Evolutionary conservation across 1,139 yeast genomes (phyloP).

Genomic region (Candida dubliniensis): DNA sequence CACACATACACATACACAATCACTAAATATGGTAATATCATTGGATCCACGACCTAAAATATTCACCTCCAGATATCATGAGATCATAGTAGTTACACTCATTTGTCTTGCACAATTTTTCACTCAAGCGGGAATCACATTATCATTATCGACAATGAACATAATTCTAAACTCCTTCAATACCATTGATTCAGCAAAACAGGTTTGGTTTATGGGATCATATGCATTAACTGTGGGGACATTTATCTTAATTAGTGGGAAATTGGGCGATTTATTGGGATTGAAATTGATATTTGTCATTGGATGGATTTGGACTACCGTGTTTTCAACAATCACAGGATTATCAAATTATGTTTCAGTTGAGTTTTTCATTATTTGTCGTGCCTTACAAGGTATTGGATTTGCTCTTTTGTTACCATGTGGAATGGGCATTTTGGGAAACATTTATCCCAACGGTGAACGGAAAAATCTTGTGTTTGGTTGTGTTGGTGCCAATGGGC

Average conservation of each 20-base stretch:
- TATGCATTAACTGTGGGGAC: slow-evolving; percentile 58
- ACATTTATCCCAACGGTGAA: slow-evolving; percentile 44
- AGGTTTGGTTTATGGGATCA: slow-evolving; percentile 59
- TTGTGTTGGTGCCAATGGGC: slow-evolving; percentile 54
- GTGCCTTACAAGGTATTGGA: slow-evolving; percentile 59
- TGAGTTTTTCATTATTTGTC: slow-evolving; percentile 47
- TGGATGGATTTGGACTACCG: slow-evolving; percentile 46
- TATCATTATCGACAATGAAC: slow-evolving; percentile 43
- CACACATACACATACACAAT: no score
- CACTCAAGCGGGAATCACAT: slow-evolving; percentile 40
- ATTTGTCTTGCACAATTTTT: slow-evolving; percentile 43
- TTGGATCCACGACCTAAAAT: slow-evolving; percentile 11
- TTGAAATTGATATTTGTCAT: slow-evolving; percentile 39
- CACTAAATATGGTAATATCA: no score
- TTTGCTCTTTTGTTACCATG: slow-evolving; percentile 54
- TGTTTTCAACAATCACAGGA: slow-evolving; percentile 52
- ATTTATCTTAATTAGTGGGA: slow-evolving; percentile 49
- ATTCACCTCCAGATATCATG: slow-evolving; percentile 25
- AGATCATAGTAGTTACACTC: slow-evolving; percentile 27
- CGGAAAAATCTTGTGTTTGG: slow-evolving; percentile 54
- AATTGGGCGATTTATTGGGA: slow-evolving; percentile 56
- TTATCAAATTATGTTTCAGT: slow-evolving; percentile 44
- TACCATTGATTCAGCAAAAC: slow-evolving; percentile 20
- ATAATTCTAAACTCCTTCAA: slow-evolving; percentile 31
- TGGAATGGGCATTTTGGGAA: slow-evolving; percentile 47